Conservation (phyloP, 306 rosid genomes). For the barrel medic (Medicago truncatula) region MtrunA17r5.0-ANR NC_053042.1:25271001-25271500, state of each 20-base stretch:
- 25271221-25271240: neutral
- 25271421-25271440: constrained; percentile 93
- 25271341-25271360: neutral
- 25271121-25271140: neutral
- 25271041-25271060: neutral
- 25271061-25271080: neutral
- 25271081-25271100: neutral
- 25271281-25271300: constrained; percentile 9
- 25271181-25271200: no score
- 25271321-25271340: constrained; percentile 12
- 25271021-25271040: neutral
- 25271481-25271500: constrained; percentile 90
- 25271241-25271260: neutral
- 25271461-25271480: constrained; percentile 90
- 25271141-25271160: neutral
- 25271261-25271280: neutral
- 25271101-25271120: constrained; percentile 1
- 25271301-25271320: neutral
- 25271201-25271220: neutral
- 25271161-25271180: neutral
- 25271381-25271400: constrained; percentile 12
- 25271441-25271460: constrained; percentile 95
- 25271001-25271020: neutral
- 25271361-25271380: constrained; percentile 7
- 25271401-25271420: constrained; percentile 16